Evolutionary conservation across 2,329 filamentous ascomycete species (phyloP), one percentile per base, ranked within the genome.

Genomic region (Aspergillus sp.): DNA sequence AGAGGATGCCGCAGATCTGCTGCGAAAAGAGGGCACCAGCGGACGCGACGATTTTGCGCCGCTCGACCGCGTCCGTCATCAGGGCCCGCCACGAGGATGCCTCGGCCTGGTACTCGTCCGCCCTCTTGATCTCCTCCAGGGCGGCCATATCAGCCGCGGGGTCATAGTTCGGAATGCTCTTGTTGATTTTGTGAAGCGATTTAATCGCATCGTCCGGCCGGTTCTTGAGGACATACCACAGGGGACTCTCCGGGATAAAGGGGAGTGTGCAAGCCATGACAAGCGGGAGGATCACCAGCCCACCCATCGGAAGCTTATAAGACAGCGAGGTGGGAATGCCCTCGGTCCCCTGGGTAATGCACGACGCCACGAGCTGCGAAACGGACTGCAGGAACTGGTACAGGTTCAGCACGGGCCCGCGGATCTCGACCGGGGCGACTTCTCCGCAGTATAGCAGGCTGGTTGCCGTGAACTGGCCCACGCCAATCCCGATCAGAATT

Each of bases 401-500:
- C 20, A 20, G 25, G 19, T 38, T 48, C 3, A 48, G 46, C 7
- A 41, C 16, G 20, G 46, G 46, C 19, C 90, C 90, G 42, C 86
- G 83, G 63, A 86, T 81, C 13, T 79, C 73, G 0, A 83, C 83
- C 1, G 91, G 91, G 0, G 91, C 85, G 19, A 95, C 81, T 71
- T 96, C 92, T 45, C 88, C 90, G 64, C 96, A 90, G 76, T 95
- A 96, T 7, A 96, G 80, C 0, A 92, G 92, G 1, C 92, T 89
- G 23, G 95, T 88, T 19, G 96, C 91, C 1, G 91, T 91, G 1
- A 90, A 84, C 29, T 69, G 61, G 5, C 69, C 67, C 34, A 69
- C 64, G 2, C 68, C 68, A 3, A 71, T 47, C 2, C 69, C 68
- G 47, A 66, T 64, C 7, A 71, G 59, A 34, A 70, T 66, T 4